Conservation (phyloP, 1,284 basidiomycete genomes). For the Fomes fomentarius region DNA sequence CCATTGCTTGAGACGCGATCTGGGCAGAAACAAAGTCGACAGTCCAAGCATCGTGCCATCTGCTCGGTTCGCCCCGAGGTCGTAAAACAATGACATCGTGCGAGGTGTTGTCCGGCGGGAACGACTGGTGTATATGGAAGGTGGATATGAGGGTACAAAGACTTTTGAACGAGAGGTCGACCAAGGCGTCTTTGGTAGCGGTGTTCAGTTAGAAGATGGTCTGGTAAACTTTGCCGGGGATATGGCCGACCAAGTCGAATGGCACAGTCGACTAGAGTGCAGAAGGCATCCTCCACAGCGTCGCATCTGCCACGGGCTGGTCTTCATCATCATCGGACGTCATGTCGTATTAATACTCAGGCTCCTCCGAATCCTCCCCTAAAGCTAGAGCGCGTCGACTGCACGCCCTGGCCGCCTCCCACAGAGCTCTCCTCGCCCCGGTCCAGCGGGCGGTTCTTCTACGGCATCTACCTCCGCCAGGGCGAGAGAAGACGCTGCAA, state of each 20-base stretch:
- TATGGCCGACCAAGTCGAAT: not conserved
- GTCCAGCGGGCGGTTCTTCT: too few species aligned
- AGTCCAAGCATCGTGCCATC: not conserved
- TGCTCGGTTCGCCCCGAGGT: not conserved
- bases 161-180: not conserved
- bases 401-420: too few species aligned
- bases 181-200: not conserved
- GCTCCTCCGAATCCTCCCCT: too few species aligned
- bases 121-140: not conserved
- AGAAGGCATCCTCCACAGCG: not conserved
- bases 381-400: too few species aligned
- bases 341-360: too few species aligned
- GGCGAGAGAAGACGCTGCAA: too few species aligned
- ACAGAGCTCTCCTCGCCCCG: too few species aligned
- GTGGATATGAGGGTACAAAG: not conserved
- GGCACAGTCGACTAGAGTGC: not conserved
- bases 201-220: not conserved
- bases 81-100: not conserved
- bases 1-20: not conserved
- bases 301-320: too few species aligned
- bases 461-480: too few species aligned
- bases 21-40: not conserved
- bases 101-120: too few species aligned
- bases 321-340: not conserved
- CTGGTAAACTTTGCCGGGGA: not conserved